These are phyloP conservation scores for Lactuca sativa DNA, from an alignment of 129 eudicot species.

Conservation along the genomic window DNA sequence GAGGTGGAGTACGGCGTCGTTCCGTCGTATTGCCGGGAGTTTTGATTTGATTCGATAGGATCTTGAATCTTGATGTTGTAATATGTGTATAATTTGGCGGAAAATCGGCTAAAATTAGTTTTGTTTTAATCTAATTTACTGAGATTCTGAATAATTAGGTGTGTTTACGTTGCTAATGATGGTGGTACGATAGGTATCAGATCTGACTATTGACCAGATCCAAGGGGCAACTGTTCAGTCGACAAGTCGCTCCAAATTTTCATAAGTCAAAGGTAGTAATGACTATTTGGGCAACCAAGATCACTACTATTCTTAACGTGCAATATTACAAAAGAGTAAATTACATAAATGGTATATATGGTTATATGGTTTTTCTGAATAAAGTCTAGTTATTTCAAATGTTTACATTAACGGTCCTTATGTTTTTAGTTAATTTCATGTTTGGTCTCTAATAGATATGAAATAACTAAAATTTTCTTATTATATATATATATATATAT, in stretches of 20 bases:
- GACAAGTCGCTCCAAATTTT: constrained; percentile 10
- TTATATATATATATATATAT: too few relatives aligned
- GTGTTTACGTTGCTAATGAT: not conserved
- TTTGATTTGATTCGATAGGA: not conserved
- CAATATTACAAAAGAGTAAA: too few relatives aligned
- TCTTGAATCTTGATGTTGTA: constrained; percentile 6
- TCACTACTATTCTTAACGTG: too few relatives aligned
- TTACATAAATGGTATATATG: too few relatives aligned
- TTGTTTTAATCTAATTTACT: constrained; percentile 22
- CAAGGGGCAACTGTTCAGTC: constrained; percentile 20
- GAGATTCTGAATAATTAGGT: constrained; percentile 17
- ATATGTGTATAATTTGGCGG: constrained; percentile 25
- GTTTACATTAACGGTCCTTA: too few relatives aligned
- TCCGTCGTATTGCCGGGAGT: constrained; percentile 47
- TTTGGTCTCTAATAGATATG: too few relatives aligned
- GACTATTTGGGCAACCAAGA: constrained; percentile 16
- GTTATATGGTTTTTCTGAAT: too few relatives aligned
- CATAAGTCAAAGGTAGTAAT: constrained; percentile 12
- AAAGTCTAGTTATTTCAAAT: too few relatives aligned
- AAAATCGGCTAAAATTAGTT: constrained; percentile 9
- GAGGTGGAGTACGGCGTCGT: constrained; percentile 64
- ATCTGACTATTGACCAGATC: constrained; percentile 20
- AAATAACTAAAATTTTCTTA: too few relatives aligned
- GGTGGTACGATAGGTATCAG: not conserved
- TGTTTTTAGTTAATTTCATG: too few relatives aligned